Base-by-base conservation (phyloP, 2,329 filamentous ascomycete species). In the Chalaropsis thielavioides region DNA sequence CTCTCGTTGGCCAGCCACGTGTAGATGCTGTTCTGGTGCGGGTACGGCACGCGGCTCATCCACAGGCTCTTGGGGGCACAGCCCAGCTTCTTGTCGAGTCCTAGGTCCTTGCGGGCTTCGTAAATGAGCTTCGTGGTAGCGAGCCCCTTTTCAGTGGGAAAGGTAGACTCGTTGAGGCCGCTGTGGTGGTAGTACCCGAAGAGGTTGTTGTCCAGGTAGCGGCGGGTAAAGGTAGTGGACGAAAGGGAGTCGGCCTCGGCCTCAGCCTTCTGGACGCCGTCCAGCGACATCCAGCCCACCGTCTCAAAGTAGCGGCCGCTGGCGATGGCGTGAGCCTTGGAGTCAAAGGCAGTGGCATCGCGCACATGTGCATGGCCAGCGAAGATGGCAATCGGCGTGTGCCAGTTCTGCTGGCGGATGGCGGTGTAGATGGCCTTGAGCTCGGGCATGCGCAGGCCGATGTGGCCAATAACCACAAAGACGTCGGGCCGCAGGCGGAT, bases 221-320 rank as follows among this genome's bases (percentile, higher is more conserved):
- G 83, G 58, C 92, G 83, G 63, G 81, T 80, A 72, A 95, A 96
- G 1, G 78, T 80, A 54, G 84, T 76, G 0, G 72, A 71, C 7
- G 71, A 70, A 6, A 27, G 8, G 0, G 74, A 73, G 5, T 74
- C 71, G 3, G 73, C 69, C 0, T 72, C 70, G 2, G 71, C 72
- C 63, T 72, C 71, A 13, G 70, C 71, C 67, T 73, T 74, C 69
- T 76, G 77, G 64, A 83, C 70, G 40, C 90, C 90, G 65, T 87
- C 81, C 58, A 96, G 84, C 0, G 91, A 95, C 82, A 94, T 85
- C 81, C 94, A 97, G 1, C 92, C 92, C 61, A 97, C 86, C 0
- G 92, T 96, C 77, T 97, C 92, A 79, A 96, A 88, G 74, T 96
- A 97, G 0, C 92, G 83, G 3, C 92, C 92, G 70, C 89, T 94